Conservation (phyloP, 192 early-diverging fungal species). For the Haplosporangium gracile region DNA sequence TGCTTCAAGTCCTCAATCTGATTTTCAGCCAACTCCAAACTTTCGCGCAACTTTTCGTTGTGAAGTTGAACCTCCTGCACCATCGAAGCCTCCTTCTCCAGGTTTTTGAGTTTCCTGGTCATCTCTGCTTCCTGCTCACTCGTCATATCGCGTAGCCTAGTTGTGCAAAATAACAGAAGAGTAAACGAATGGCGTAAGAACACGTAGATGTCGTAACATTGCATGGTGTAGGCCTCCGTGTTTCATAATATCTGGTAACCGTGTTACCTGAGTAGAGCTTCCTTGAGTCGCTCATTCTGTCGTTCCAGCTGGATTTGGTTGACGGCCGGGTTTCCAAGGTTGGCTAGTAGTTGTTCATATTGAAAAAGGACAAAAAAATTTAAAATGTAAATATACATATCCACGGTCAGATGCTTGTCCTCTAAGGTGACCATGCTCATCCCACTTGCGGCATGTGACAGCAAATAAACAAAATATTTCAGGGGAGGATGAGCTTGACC, state of each 20-base stretch:
- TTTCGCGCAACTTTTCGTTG: slow-evolving; percentile 66
- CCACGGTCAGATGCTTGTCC: slow-evolving; percentile 11
- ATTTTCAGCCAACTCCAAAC: slow-evolving; percentile 72
- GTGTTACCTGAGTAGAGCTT: slow-evolving; percentile 81
- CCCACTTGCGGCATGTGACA: slow-evolving; percentile 24
- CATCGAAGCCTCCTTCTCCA: slow-evolving; percentile 78
- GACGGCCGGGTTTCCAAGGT: slow-evolving; percentile 59
- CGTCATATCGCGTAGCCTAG: slow-evolving; percentile 83
- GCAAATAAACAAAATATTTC: slow-evolving; percentile 19
- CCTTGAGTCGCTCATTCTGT: slow-evolving; percentile 91
- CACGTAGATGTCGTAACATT: background rate
- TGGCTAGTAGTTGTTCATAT: slow-evolving; percentile 42
- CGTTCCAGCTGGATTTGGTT: slow-evolving; percentile 77
- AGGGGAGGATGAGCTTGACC: background rate
- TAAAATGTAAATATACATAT: background rate
- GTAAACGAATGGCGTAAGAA: background rate
- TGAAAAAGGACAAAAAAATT: background rate
- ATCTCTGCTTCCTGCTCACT: slow-evolving; percentile 79
- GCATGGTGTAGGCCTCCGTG: background rate
- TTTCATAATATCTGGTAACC: background rate
- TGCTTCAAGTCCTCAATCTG: slow-evolving; percentile 88
- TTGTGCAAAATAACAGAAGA: background rate
- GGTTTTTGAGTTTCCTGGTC: slow-evolving; percentile 68
- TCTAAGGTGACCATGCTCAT: slow-evolving; percentile 3
- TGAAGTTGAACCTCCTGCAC: slow-evolving; percentile 71